phyloP scores from a whole-genome alignment of 345 rosid species.

The Syzygium jambos region DNA sequence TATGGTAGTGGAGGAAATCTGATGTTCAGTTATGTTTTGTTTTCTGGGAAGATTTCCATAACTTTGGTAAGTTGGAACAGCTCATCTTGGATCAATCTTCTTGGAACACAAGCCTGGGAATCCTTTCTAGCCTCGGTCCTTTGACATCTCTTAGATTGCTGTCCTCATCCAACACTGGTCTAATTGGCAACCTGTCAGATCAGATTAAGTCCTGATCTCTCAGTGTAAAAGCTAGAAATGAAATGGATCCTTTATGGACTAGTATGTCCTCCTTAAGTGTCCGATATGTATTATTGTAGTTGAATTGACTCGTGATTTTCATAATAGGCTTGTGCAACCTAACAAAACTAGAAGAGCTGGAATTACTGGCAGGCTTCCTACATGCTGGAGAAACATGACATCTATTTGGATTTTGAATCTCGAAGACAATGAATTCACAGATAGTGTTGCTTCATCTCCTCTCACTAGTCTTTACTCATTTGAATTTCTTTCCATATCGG shows the following conservation, averaged over 20 bases:
- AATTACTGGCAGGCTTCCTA: background rate
- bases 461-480: background rate
- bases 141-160: background rate
- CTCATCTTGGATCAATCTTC: background rate
- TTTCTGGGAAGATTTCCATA: background rate
- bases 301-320: background rate
- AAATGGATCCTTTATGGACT: no score
- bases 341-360: background rate
- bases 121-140: background rate
- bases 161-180: accelerated
- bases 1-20: background rate
- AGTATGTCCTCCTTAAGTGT: background rate
- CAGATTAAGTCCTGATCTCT: accelerated
- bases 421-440: background rate
- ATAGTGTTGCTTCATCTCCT: background rate
- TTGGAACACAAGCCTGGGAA: background rate
- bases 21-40: accelerated
- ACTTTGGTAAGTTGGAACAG: background rate
- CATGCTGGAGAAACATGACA: background rate
- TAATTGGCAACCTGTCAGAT: background rate
- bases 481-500: background rate
- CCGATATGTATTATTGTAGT: background rate
- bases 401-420: background rate
- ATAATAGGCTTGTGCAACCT: background rate
- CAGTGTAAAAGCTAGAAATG: accelerated